Percentiles rank a stretch among this genome's conserved stretches.
These are phyloP conservation scores for Trichomonas vaginalis DNA, from an alignment of 208 protist genomes.

Conservation along the genomic window DNA sequence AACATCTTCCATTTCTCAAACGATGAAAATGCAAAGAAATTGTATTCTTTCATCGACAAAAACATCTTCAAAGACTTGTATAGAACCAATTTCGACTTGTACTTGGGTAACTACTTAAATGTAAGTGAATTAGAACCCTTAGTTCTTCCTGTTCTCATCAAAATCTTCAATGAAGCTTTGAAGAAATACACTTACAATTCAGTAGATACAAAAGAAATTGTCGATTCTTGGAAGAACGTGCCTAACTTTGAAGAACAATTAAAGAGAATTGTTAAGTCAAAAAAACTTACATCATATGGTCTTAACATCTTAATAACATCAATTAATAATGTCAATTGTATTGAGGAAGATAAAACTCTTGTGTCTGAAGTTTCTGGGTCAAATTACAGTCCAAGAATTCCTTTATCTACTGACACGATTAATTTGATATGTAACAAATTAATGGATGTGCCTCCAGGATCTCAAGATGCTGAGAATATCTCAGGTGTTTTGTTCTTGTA, in stretches of 20 bases:
- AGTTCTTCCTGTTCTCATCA: neutral
- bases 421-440: neutral
- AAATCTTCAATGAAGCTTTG: neutral
- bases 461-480: neutral
- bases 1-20: neutral
- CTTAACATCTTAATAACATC: neutral
- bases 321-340: neutral
- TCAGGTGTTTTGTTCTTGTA: neutral
- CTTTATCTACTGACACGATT: neutral
- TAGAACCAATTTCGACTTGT: neutral
- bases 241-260: neutral
- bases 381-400: neutral
- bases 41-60: neutral
- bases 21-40: neutral
- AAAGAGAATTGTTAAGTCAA: neutral
- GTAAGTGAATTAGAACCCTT: neutral
- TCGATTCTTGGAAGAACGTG: neutral
- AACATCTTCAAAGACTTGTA: neutral
- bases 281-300: neutral
- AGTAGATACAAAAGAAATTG: neutral
- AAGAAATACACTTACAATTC: no score
- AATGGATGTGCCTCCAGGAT: neutral
- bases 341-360: neutral
- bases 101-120: neutral
- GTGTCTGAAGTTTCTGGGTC: neutral